Base-by-base conservation (phyloP, 192 early-diverging fungal species). In the Phycomyces blakesleeanus region DNA sequence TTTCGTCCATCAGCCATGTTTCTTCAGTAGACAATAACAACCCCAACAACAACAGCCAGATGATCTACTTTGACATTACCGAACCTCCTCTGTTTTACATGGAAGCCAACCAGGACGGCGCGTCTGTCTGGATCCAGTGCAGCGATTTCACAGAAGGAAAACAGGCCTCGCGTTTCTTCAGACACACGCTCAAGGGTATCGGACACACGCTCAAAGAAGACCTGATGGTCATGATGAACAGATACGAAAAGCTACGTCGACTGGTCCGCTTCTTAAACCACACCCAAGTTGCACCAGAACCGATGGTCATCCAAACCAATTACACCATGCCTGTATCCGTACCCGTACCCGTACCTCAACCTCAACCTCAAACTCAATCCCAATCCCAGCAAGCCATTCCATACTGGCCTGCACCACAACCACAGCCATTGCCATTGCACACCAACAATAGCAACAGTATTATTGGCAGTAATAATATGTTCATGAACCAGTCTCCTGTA, bases 71-170 rank as follows among this genome's bases (percentile, higher is more conserved):
- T 57, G 78, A 79, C 44, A 57, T 86, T 49, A 72, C 67, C 39
- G 69, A 81, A n/a, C 50, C 71, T 5, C 85, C 85, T 26, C 67
- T 69, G 55, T 86, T 85, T 66, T 86, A 62, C 62, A 86, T 86
- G 85, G 74, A 85, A 59, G 37, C 58, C 4, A n/a, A n/a, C 11
- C 18, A 47, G 22, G 60, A 44, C 50, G 51, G n/a, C 0, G 24
- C 67, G 0, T 27, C 25, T 12, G 55, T 67, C n/a, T 86, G 85
- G 85, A 80, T 75, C 50, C 76, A 78, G 51, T 85, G 85, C 57
- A 81, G 79, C 54, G 85, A 86, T 65, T 86, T 86, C 49, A 86
- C 85, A n/a, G 85, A 84, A 58, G 74, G 73, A 57, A 79, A 76
- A 59, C 85, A 86, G 71, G 85, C 85, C 9, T 77, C 80, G 21